These are phyloP conservation scores for Schizothecium vesticola DNA, from an alignment of 495 filamentous ascomycete genomes.

Conservation along the genomic window DNA sequence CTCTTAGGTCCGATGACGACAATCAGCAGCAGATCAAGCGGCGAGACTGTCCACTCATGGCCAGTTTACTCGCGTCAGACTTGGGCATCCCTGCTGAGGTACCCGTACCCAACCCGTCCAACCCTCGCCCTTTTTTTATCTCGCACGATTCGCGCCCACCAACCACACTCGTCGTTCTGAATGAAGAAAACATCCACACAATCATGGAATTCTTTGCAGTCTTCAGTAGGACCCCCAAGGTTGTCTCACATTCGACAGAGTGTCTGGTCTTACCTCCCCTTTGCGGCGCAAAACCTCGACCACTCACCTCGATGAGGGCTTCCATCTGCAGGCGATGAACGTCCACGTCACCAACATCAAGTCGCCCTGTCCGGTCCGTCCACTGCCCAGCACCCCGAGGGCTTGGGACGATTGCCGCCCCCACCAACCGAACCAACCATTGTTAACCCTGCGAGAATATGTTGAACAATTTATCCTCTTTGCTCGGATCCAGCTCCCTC, in stretches of 20 bases:
- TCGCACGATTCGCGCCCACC: background rate
- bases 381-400: background rate
- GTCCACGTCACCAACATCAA: background rate
- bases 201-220: background rate
- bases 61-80: background rate
- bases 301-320: background rate
- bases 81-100: background rate
- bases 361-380: background rate
- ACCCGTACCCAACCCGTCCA: background rate
- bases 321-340: background rate
- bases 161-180: background rate
- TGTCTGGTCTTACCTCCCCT: background rate
- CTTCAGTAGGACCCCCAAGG: background rate
- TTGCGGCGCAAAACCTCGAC: background rate
- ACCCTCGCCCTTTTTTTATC: background rate
- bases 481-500: background rate
- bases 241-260: background rate
- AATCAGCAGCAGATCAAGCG: no score
- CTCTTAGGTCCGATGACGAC: no score
- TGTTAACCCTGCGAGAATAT: background rate
- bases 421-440: background rate
- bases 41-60: no score
- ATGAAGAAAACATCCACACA: background rate
- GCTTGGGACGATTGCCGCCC: background rate
- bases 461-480: background rate